Evolutionary conservation across 2,329 filamentous ascomycete species (phyloP).

Genomic region (Paracoccidioides lutzii): DNA sequence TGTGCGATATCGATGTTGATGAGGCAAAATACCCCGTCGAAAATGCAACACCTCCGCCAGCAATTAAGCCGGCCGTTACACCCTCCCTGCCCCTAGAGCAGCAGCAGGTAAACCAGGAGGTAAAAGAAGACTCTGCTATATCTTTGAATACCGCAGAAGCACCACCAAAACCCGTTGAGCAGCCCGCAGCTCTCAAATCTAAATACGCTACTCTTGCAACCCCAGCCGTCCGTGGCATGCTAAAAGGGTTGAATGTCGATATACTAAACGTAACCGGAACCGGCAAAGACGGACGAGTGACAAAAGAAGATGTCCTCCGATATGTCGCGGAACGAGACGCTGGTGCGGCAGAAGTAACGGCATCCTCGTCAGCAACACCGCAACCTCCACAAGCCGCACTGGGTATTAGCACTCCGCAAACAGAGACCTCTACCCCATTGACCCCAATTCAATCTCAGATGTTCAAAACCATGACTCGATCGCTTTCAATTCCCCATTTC

Average conservation of each 20-base stretch:
- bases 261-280: conserved; percentile 71
- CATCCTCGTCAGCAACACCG: conserved; percentile 12
- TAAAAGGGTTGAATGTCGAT: conserved; percentile 64
- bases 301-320: conserved; percentile 80
- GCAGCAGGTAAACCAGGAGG: conserved; percentile 9
- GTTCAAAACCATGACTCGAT: conserved; percentile 96
- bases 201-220: conserved; percentile 70
- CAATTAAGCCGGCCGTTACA: conserved; percentile 1
- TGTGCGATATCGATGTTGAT: conserved; percentile 89
- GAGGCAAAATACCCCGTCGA: conserved; percentile 58
- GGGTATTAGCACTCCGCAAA: conserved; percentile 31
- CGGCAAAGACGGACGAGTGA: conserved; percentile 77
- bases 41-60: conserved; percentile 14
- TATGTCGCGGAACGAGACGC: conserved; percentile 47
- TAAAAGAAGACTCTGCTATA: conserved; percentile 6
- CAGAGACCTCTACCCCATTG: conserved; percentile 56
- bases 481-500: conserved; percentile 84
- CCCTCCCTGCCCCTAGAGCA: conserved; percentile 17
- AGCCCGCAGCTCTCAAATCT: conserved; percentile 25
- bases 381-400: conserved; percentile 19
- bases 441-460: conserved; percentile 77
- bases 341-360: conserved; percentile 11
- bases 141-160: conserved; percentile 8
- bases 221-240: conserved; percentile 78
- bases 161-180: conserved; percentile 4